Evolutionary conservation across 257 asterid species (phyloP).

Genomic region (Orobanche coerulescens): DNA sequence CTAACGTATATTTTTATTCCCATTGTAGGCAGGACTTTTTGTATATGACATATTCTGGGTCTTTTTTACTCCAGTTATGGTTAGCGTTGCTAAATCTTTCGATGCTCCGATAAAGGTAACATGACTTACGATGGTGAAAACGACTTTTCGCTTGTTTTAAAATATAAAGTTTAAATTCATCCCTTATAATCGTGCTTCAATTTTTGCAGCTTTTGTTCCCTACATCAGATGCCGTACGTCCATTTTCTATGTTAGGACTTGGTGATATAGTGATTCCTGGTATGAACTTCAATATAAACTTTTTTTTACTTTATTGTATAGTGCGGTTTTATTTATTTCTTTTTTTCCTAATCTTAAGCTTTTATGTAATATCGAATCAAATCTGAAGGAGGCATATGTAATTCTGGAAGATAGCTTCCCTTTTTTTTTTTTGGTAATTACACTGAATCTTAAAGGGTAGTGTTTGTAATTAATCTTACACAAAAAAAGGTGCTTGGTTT

Average conservation of each 20-base stretch:
- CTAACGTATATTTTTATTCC: slow-evolving; percentile 7
- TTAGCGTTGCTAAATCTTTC: slow-evolving; percentile 91
- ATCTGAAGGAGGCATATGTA: background rate
- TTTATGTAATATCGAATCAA: background rate
- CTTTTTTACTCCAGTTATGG: slow-evolving; percentile 97
- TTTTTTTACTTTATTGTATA: background rate
- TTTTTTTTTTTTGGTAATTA: background rate
- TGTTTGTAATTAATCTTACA: background rate
- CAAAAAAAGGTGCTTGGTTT: background rate
- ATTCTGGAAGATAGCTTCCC: background rate
- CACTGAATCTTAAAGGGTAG: background rate
- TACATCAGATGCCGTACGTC: slow-evolving; percentile 69
- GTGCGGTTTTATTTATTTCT: background rate
- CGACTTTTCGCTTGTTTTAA: background rate
- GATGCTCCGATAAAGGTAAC: slow-evolving; percentile 91
- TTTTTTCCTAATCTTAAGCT: too few relatives aligned
- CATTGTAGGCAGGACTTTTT: slow-evolving; percentile 86
- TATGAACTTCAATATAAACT: slow-evolving; percentile 22
- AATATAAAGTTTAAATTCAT: too few relatives aligned
- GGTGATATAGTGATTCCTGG: slow-evolving; percentile 99
- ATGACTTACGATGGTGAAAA: background rate
- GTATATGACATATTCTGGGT: slow-evolving; percentile 95
- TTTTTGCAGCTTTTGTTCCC: slow-evolving; percentile 88
- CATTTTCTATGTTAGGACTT: slow-evolving; percentile 98
- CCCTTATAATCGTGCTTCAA: slow-evolving; percentile 3